Conservation (phyloP, 768 basidiomycete genomes). For the Amanita brunnescens region DNA sequence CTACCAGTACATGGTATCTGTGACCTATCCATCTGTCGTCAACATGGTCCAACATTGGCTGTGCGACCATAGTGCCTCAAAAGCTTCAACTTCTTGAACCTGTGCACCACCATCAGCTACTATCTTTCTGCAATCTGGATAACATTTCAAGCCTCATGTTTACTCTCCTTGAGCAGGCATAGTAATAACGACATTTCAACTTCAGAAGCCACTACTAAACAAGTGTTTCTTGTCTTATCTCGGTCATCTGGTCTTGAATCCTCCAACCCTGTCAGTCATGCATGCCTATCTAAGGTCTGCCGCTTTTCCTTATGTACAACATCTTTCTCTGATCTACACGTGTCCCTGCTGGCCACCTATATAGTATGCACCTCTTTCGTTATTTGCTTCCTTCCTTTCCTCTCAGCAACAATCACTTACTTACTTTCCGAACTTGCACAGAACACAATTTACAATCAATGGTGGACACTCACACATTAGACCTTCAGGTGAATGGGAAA, state of each 20-base stretch:
- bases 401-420: constrained; percentile 8
- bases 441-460: constrained; percentile 41
- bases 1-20: too few species aligned
- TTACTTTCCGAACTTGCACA: constrained; percentile 13
- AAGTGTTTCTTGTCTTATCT: too few species aligned
- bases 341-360: constrained; percentile 12
- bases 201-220: too few species aligned
- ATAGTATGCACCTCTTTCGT: background rate
- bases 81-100: too few species aligned
- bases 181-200: too few species aligned
- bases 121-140: too few species aligned
- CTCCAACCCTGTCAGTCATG: too few species aligned
- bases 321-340: constrained; percentile 30
- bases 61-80: too few species aligned
- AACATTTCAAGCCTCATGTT: background rate
- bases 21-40: too few species aligned
- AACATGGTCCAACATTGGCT: too few species aligned
- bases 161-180: too few species aligned
- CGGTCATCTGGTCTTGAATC: background rate
- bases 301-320: too few species aligned
- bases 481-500: constrained; percentile 87
- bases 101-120: background rate
- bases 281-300: background rate
- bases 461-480: constrained; percentile 75
- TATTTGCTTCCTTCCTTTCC: constrained; percentile 8